These are phyloP conservation scores for Tricholoma sp. DNA, from an alignment of 768 basidiomycete genomes.

Conservation along the genomic window DNA sequence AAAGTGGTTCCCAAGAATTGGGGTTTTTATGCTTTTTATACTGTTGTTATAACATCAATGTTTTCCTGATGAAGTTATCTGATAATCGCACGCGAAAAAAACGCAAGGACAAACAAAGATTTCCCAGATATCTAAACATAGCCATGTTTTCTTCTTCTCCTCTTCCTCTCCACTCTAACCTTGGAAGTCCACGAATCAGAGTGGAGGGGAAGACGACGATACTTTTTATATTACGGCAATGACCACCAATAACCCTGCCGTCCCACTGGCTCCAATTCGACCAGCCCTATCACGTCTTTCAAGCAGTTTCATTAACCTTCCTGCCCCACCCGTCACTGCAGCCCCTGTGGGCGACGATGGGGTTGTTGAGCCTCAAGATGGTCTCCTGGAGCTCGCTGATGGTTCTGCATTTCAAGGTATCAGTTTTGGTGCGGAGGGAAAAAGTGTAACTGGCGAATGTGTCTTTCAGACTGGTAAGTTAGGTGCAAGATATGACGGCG, in stretches of 20 bases:
- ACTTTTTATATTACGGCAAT: constrained; percentile 14
- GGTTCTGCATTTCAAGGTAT: constrained; percentile 85
- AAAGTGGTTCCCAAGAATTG: no score
- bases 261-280: constrained; percentile 27
- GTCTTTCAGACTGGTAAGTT: constrained; percentile 96
- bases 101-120: constrained; percentile 33
- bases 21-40: no score
- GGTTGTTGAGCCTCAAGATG: constrained; percentile 36
- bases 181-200: constrained; percentile 30
- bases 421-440: constrained; percentile 89
- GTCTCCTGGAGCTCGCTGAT: constrained; percentile 85
- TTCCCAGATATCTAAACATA: constrained; percentile 32
- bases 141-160: constrained; percentile 35
- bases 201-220: constrained; percentile 42
- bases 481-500: not conserved
- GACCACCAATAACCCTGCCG: constrained; percentile 16
- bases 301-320: constrained; percentile 29
- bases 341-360: constrained; percentile 25
- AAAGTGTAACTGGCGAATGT: constrained; percentile 94
- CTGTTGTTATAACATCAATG: not conserved
- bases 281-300: constrained; percentile 42
- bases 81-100: no score
- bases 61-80: no score
- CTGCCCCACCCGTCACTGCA: constrained; percentile 33
- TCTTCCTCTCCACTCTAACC: constrained; percentile 49